Conservation (phyloP, 2,329 filamentous ascomycete species). For the Aureobasidium sp. region DNA sequence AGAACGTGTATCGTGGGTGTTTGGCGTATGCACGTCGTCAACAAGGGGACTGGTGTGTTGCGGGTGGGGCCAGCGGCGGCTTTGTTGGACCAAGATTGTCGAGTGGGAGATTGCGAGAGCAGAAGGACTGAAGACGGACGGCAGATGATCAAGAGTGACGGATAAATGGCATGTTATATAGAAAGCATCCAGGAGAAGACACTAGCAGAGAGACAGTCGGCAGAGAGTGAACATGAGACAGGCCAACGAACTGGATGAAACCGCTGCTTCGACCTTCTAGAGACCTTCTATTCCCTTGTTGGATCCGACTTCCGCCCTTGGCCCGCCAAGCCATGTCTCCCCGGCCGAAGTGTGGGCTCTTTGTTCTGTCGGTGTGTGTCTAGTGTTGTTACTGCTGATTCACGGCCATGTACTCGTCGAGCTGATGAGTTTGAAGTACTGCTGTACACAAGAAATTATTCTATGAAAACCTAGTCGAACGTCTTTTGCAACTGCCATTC, state of each 20-base stretch:
- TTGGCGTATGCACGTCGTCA: constrained; percentile 10
- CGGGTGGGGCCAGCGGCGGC: background rate
- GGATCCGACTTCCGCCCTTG: constrained; percentile 4
- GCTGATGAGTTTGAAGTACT: background rate
- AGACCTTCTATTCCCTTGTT: background rate
- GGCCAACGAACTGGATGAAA: background rate
- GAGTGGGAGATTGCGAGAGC: background rate
- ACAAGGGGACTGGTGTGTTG: background rate
- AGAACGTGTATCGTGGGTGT: background rate
- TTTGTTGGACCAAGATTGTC: background rate
- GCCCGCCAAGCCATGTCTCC: background rate
- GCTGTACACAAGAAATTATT: background rate
- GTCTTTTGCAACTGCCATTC: background rate
- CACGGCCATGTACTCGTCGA: background rate
- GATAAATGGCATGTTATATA: background rate
- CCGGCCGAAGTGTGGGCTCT: background rate
- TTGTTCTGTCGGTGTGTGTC: constrained; percentile 9
- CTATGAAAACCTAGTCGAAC: background rate
- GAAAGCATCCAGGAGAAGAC: background rate
- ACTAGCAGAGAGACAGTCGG: background rate
- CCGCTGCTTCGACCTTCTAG: background rate
- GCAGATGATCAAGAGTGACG: background rate
- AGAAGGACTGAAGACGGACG: background rate
- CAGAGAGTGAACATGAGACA: background rate
- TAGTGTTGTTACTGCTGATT: background rate